phyloP scores from a whole-genome alignment of 106 monocot species.

The Dendrobium catenatum region DNA sequence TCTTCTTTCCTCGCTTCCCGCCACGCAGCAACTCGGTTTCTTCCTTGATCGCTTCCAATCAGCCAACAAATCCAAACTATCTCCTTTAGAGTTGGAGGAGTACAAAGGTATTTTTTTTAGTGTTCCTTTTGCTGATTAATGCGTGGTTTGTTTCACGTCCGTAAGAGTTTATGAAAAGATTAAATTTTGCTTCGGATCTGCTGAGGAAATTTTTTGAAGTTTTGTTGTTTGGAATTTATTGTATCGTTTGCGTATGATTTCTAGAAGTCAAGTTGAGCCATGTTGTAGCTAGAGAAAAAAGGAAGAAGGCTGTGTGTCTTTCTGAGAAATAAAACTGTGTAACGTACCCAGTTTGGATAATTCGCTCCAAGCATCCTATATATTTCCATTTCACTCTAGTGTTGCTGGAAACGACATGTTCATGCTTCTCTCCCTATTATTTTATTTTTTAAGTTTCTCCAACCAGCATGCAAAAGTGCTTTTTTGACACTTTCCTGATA shows the following conservation, averaged over 20 bases:
- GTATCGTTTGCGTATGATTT: not conserved
- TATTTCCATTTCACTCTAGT: no score
- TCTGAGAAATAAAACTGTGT: not conserved
- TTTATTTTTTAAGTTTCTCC: no score
- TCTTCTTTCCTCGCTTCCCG: constrained; percentile 29
- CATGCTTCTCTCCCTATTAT: no score
- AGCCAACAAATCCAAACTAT: constrained; percentile 34
- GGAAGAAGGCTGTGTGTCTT: not conserved
- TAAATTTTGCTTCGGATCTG: not conserved
- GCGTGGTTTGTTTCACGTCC: not conserved
- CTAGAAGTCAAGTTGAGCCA: not conserved
- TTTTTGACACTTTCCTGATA: no score
- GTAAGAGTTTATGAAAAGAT: not conserved
- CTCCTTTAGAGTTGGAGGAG: constrained; percentile 35
- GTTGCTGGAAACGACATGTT: no score
- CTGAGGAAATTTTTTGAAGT: not conserved
- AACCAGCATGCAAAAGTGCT: no score
- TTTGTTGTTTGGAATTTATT: not conserved
- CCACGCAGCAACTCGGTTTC: constrained; percentile 30
- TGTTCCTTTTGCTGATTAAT: not conserved
- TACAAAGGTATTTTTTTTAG: constrained; percentile 25
- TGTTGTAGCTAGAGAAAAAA: not conserved
- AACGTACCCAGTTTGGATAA: no score
- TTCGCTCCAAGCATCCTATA: no score
- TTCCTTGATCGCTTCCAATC: constrained; percentile 30